A percentile compares a stretch with the other conserved stretches of the same genome.
phyloP scores from a whole-genome alignment of 1,284 basidiomycete species.

The Ustilago hordei region DNA sequence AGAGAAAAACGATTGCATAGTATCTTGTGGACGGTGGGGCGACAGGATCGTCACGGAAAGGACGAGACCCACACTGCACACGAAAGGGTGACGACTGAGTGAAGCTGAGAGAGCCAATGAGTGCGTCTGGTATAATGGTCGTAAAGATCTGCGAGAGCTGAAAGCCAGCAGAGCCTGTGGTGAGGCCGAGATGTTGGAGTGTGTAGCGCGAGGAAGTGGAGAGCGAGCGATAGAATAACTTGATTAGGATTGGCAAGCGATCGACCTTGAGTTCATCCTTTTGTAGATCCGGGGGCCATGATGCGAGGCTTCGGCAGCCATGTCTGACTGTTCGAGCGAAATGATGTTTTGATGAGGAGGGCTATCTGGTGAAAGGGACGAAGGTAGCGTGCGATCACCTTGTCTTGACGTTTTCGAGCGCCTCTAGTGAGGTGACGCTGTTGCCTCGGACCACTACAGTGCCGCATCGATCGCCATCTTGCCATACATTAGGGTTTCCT shows the following conservation, averaged over 20 bases:
- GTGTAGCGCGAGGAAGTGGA: background rate
- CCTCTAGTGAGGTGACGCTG: constrained; percentile 67
- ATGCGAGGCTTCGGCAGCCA: background rate
- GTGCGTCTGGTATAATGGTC: background rate
- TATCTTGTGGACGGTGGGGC: background rate
- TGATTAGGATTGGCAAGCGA: background rate
- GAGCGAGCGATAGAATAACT: background rate
- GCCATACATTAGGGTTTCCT: constrained; percentile 54
- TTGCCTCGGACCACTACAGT: constrained; percentile 68
- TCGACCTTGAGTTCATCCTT: background rate
- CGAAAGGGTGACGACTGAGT: background rate
- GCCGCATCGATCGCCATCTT: constrained; percentile 60
- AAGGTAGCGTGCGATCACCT: constrained; percentile 17
- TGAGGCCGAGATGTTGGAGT: background rate
- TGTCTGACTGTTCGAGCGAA: background rate
- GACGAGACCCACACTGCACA: background rate
- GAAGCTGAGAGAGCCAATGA: background rate
- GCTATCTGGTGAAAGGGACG: background rate
- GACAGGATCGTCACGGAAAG: background rate
- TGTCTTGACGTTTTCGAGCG: constrained; percentile 63
- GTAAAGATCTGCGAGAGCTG: background rate
- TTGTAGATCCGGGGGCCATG: background rate
- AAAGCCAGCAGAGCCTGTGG: background rate
- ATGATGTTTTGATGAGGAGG: background rate
- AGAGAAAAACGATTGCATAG: background rate